Base-by-base conservation (phyloP, 176 grass and related monocot species). In the Zoysia pacifica region DNA sequence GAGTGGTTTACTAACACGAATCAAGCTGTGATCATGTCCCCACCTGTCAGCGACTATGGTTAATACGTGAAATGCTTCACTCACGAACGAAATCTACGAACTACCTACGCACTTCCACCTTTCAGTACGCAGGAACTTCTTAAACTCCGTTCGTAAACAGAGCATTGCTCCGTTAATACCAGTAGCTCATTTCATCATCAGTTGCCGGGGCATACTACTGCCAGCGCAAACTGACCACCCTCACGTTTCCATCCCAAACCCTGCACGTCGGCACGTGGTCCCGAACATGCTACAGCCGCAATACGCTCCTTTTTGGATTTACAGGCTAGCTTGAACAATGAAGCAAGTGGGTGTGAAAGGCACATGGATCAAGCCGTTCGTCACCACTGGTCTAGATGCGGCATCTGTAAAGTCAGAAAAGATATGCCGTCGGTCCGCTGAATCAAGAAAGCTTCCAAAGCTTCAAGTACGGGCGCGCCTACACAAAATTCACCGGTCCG, bases 361-460 rank as follows among this genome's bases (percentile, higher is more conserved):
- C 82, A 72, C 82, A 72, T 68, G 50, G 1, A 11, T 4, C 18
- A 28, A 46, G 42, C 51, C 4, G 18, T 8, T 60, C 41, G 56
- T 46, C 58, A 79, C 36, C 8, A 7, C 45, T 7, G 5, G 62
- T 1, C 37, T 46, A 2, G 65, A 47, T 44, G 66, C 65, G 11
- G 11, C 40, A 38, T 69, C 44, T 45, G 2, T 58, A 6, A 39
- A 18, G 46, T 55, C 4, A 15, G 40, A 58, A 10, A 7, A 39
- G 48, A 77, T 41, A 77, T 77, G 72, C 79, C 72, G 0, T 2
- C 1, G 70, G 79, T 50, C 69, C 78, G 65, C 47, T 1, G 13
- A 48, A 42, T 47, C 65, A 20, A 53, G 46, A 1, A 52, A 62
- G 4, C 14, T 3, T 47, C 85, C 84, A 86, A 69, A 67, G 80